Evolutionary conservation across 2,329 filamentous ascomycete genomes (phyloP).

Genomic region (Aspergillus glaucus): DNA sequence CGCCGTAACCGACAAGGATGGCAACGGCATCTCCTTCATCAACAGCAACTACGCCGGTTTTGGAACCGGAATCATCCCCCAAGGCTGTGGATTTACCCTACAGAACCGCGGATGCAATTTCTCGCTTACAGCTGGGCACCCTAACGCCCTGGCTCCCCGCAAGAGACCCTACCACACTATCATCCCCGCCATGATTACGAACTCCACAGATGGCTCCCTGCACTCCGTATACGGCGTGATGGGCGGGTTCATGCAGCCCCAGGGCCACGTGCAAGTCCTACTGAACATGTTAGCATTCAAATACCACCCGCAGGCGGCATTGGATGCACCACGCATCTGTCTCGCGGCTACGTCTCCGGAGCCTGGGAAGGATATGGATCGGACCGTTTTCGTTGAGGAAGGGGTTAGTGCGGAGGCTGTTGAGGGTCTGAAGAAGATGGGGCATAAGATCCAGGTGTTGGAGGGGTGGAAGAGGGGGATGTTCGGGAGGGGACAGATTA

Average conservation of each 20-base stretch:
- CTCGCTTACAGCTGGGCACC: slow-evolving; percentile 60
- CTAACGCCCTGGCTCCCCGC: slow-evolving; percentile 70
- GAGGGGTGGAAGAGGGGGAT: slow-evolving; percentile 58
- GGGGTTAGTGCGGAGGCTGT: slow-evolving; percentile 66
- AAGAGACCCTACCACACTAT: slow-evolving; percentile 98
- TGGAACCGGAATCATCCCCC: slow-evolving; percentile 78
- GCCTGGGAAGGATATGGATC: slow-evolving; percentile 51
- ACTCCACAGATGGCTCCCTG: slow-evolving; percentile 63
- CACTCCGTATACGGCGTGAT: slow-evolving; percentile 92
- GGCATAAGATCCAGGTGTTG: slow-evolving; percentile 67
- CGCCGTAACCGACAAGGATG: slow-evolving; percentile 68
- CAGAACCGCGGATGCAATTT: slow-evolving; percentile 93
- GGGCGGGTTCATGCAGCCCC: slow-evolving; percentile 98
- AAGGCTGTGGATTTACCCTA: slow-evolving; percentile 82
- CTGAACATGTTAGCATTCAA: slow-evolving; percentile 82
- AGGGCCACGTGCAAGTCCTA: slow-evolving; percentile 89
- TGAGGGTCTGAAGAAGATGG: slow-evolving; percentile 60
- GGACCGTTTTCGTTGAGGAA: slow-evolving; percentile 72
- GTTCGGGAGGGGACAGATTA: slow-evolving; percentile 85
- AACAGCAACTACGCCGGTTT: slow-evolving; percentile 88
- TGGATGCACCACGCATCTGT: slow-evolving; percentile 88
- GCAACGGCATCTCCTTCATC: slow-evolving; percentile 93
- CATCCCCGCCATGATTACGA: slow-evolving; percentile 86
- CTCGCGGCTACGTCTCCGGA: slow-evolving; percentile 69
- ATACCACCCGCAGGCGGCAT: slow-evolving; percentile 74